Base-by-base conservation (phyloP, 441 rosid genomes). In the Geranium incanum region DNA sequence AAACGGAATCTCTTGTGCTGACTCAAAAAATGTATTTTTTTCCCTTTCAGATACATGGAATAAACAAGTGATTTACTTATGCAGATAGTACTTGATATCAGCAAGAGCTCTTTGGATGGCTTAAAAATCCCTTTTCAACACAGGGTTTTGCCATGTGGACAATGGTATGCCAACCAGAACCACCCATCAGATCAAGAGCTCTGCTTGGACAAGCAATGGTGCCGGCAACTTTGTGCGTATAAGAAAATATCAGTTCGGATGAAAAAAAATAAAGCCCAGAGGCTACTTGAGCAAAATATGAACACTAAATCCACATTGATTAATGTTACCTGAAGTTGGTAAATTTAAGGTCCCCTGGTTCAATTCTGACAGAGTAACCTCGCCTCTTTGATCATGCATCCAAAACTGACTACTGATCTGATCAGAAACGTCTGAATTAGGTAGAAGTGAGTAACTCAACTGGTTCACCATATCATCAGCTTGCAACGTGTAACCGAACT, bases 241-340 rank as follows among this genome's bases (percentile, higher is more conserved):
- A 74, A 80, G 33, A 82, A 65, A 50, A n/a, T 5, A 50, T 50
- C 59, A 50, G 59, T 12, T 50, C 16, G 13, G 59, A 6, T 12
- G 59, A 12, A 50, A 3, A 0, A 48, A 69, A 33, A 72, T 37
- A 7, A 62, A 62, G 52, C 80, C 75, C 70, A 60, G 67, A 43
- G 45, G 63, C 65, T 63, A 63, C 75, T 70, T 5, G 69, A 66
- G 71, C 39, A 67, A 66, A 68, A 19, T 15, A 19, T 69, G 63
- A 13, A 69, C 21, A 64, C 75, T 63, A 71, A 63, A 57, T 59
- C 66, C 66, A 41, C 52, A 50, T 6, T 43, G 59, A 50, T 12
- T 50, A 7, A 43, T 1, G 59, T 12, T 92, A 92, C 98, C 98
- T 92, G 88, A 70, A 69, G 81, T 28, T 48, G 82, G 76, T 28